Base-by-base conservation (phyloP, 495 filamentous ascomycete species). In the Penicillium cosmopolitanum region DNA sequence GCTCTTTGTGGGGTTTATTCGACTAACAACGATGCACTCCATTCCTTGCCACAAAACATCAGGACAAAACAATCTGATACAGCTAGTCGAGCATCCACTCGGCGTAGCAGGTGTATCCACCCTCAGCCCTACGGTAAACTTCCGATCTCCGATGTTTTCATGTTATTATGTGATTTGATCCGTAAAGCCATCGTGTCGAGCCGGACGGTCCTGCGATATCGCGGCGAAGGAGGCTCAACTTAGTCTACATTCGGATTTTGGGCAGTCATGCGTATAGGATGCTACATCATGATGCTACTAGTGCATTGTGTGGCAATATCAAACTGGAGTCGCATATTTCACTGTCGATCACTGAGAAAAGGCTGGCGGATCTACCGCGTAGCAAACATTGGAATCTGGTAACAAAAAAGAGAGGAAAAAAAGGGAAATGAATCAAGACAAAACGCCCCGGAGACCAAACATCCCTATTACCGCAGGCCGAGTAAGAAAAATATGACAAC, bases 241-340 rank as follows among this genome's bases (percentile, higher is more conserved):
- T 48, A n/a, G 46, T 25, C 19, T 23, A 48, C 23, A 15, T 9
- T 28, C 46, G 21, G 31, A 28, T 48, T 6, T 51, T 52, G 50
- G 50, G 50, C 34, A 52, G 28, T 34, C 9, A 35, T 52, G 50
- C 50, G 18, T 16, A 18, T 35, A 4, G 35, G 50, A 52, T 52
- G 50, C 28, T 38, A 52, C 50, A 38, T 6, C n/a, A 52, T 16
- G 34, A 52, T 34, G 50, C 31, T 34, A 52, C 50, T 3, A 48
- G 38, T 18, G 31, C 16, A 52, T 52, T 34, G 13, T 52, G 50
- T 52, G 50, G 28, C 50, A 25, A 52, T 52, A 48, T 48, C 46
- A 48, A 48, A n/a, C 46, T 48, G 46, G 46, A 48, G 46, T 28
- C 21, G 21, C 23, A 25, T 48, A 48, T 48, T 46, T 48, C 19